These are phyloP conservation scores for Oryza rufipogon DNA, from an alignment of 176 grass and related monocot genomes.

Conservation along the genomic window DNA sequence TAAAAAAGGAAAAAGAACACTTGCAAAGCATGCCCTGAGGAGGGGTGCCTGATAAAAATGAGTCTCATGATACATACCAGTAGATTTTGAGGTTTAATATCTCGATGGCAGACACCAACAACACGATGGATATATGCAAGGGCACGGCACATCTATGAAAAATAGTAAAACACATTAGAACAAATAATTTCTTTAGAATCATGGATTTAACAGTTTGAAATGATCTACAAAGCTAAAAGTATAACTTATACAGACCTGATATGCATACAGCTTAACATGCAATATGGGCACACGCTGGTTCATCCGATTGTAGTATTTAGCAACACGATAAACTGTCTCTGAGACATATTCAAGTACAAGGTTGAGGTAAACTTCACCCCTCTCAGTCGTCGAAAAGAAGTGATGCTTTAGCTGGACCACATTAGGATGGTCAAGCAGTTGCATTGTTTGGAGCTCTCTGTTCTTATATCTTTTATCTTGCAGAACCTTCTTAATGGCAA, in stretches of 20 bases:
- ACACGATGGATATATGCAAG: conserved; percentile 91
- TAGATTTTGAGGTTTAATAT: conserved; percentile 98
- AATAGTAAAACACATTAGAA: conserved; percentile 38
- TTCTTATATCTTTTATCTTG: conserved; percentile 99
- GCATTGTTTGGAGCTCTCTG: conserved; percentile 95
- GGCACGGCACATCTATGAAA: conserved; percentile 83
- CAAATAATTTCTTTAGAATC: conserved; percentile 21
- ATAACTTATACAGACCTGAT: conserved; percentile 67
- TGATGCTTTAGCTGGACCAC: conserved; percentile 91
- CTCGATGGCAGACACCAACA: conserved; percentile 88
- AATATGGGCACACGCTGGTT: conserved; percentile 86
- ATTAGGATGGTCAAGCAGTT: conserved; percentile 87
- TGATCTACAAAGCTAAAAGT: background rate
- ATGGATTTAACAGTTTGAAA: background rate
- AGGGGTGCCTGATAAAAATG: background rate
- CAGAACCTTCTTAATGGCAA: conserved; percentile 95
- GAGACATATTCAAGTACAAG: conserved; percentile 89
- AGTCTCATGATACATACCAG: conserved; percentile 58
- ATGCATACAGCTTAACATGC: conserved; percentile 79
- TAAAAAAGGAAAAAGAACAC: background rate
- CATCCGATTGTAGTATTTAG: conserved; percentile 77
- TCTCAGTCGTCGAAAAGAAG: conserved; percentile 94
- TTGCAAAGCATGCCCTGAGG: background rate
- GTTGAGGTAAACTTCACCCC: conserved; percentile 91
- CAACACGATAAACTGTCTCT: conserved; percentile 86